Base-by-base conservation (phyloP, 2,329 filamentous ascomycete species). In the Setomelanomma holmii region DNA sequence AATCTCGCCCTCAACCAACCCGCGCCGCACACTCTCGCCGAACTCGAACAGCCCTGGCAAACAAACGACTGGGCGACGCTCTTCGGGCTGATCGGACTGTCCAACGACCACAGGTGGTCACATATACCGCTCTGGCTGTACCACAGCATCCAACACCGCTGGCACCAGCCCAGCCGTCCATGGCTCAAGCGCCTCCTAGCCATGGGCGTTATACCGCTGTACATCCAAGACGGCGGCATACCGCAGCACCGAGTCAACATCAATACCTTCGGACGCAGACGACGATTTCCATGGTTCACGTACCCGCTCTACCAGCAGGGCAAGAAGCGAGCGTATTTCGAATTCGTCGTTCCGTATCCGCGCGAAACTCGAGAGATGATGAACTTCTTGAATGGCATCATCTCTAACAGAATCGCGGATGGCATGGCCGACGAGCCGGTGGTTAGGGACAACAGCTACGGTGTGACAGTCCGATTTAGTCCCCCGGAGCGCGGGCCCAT, bases 271-370 rank as follows among this genome's bases (percentile, higher is more conserved):
- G 23, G 12, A 0, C 24, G 14, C 16, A 30, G 23, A 30, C 30
- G 17, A 24, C 3, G 14, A 5, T 27, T 24, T 4, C 36, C 22
- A 4, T 27, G 21, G 11, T 20, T 24, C 4, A 33, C 8, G 33
- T 46, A 40, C 16, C 56, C 41, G 11, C 38, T 45, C n/a, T 55
- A 61, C 30, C 51, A 46, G 11, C 42, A 45, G 20, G 30, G 8
- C 4, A 65, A 62, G 27, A 43, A 33, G n/a, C 44, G 63, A 1
- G 61, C 58, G 0, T 57, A 40, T 24, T 58, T 65, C 23, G 56
- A 58, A 5, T 64, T 68, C 22, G 3, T 56, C 14, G 30, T 67
- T 5, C 60, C 62, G 8, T 39, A 47, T 27, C 53, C 45, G 0
- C 16, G 53, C 19, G 24, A 52, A 5, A 39, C 27, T 1, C 10